These are phyloP conservation scores for Jamesozyma rosinii DNA, from an alignment of 805 yeast species.

Conservation along the genomic window DNA sequence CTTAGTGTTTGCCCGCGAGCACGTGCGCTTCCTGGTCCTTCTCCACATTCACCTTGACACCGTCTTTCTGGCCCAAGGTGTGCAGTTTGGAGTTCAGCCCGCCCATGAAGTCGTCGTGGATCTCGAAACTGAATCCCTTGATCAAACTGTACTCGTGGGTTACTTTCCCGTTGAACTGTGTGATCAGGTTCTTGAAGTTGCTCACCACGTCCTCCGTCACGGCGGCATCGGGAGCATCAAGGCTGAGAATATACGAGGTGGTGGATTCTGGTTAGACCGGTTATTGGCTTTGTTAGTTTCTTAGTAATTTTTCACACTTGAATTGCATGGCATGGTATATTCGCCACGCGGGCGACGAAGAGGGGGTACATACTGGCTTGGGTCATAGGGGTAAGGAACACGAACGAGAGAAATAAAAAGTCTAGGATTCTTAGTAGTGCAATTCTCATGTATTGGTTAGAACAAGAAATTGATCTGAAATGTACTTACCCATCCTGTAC, in stretches of 20 bases:
- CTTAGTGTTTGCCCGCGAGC: slow-evolving; percentile 3
- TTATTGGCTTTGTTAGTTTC: too few species aligned
- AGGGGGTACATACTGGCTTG: too few species aligned
- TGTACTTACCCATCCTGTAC: too few species aligned
- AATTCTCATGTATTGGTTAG: too few species aligned
- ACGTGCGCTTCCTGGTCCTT: slow-evolving; percentile 26
- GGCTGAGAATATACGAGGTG: slow-evolving; percentile 15
- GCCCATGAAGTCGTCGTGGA: slow-evolving; percentile 1
- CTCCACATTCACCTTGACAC: slow-evolving; percentile 18
- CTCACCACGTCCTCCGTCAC: slow-evolving; percentile 5
- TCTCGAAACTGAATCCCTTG: slow-evolving; percentile 5
- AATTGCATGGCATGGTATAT: too few species aligned
- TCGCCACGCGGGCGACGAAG: too few species aligned
- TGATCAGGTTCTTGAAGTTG: slow-evolving; percentile 29
- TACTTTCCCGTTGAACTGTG: slow-evolving; percentile 36
- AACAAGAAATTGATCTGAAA: too few species aligned
- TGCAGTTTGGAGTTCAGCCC: slow-evolving; percentile 8
- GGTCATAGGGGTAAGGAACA: too few species aligned
- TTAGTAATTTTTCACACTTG: too few species aligned
- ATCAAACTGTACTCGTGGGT: slow-evolving; percentile 41
- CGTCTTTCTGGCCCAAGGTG: slow-evolving; percentile 12
- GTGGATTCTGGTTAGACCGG: slow-evolving; percentile 1
- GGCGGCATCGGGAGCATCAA: slow-evolving; percentile 8
- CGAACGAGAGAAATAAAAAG: too few species aligned
- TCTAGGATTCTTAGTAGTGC: too few species aligned